Evolutionary conservation across 441 rosid species (phyloP).

Genomic region (Erodium texanum): DNA sequence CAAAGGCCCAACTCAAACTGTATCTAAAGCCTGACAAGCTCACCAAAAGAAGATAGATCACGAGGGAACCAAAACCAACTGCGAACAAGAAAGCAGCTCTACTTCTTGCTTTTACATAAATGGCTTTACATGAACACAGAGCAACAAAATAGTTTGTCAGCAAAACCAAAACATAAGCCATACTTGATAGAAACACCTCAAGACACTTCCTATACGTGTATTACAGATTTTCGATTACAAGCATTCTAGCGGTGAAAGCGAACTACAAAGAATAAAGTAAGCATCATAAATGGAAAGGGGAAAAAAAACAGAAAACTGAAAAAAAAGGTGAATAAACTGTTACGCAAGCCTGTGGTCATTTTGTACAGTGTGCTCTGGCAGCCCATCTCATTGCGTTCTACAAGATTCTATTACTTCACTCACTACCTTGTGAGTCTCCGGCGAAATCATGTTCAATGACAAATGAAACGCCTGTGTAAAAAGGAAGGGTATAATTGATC

Average conservation of each 20-base stretch:
- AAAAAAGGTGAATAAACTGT: neutral
- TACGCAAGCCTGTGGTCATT: neutral
- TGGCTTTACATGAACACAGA: neutral
- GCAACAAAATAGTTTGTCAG: neutral
- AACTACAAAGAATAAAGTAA: neutral
- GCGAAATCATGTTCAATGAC: conserved; percentile 84
- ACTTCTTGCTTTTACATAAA: too few species aligned
- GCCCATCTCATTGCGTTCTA: conserved; percentile 42
- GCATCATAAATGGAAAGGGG: neutral
- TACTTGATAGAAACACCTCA: neutral
- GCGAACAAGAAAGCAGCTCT: too few species aligned
- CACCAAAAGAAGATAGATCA: too few species aligned
- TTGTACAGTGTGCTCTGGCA: neutral
- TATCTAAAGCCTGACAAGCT: too few species aligned
- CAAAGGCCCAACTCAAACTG: too few species aligned
- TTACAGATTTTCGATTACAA: neutral
- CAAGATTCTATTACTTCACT: conserved; percentile 88
- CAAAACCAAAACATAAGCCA: neutral
- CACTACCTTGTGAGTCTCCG: conserved; percentile 87
- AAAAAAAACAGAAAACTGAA: neutral
- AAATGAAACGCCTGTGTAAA: conserved; percentile 68
- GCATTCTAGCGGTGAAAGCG: too few species aligned
- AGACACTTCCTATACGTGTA: neutral
- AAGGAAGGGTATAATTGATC: neutral
- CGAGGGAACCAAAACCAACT: too few species aligned